These are phyloP conservation scores for Mycena galericulata DNA, from an alignment of 768 basidiomycete genomes.

Conservation along the genomic window DNA sequence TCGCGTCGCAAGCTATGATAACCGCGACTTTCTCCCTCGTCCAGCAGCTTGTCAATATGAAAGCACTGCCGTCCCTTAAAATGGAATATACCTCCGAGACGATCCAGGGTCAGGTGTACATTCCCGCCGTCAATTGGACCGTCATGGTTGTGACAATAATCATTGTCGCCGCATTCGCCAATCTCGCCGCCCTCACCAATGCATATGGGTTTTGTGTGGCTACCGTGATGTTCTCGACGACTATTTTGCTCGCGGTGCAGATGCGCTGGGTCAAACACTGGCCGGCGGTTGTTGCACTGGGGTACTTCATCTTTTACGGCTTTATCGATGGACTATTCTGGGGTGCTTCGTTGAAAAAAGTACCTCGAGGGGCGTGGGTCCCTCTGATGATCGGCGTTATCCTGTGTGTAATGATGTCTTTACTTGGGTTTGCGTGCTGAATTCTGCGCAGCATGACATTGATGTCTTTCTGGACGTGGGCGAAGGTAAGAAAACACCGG, in stretches of 20 bases:
- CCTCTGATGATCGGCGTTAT: slow-evolving; percentile 68
- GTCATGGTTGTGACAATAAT: slow-evolving; percentile 66
- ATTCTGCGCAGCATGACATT: slow-evolving; percentile 47
- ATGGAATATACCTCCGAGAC: slow-evolving; percentile 72
- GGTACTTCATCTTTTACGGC: slow-evolving; percentile 66
- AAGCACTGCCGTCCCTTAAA: slow-evolving; percentile 66
- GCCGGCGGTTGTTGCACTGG: slow-evolving; percentile 55
- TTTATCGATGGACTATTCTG: slow-evolving; percentile 80
- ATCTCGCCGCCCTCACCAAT: slow-evolving; percentile 65
- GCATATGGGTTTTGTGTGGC: slow-evolving; percentile 75
- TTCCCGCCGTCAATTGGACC: slow-evolving; percentile 71
- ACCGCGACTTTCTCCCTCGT: slow-evolving; percentile 72
- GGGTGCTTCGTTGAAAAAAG: slow-evolving; percentile 71
- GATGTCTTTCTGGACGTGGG: slow-evolving; percentile 79
- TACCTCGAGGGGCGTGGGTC: slow-evolving; percentile 77
- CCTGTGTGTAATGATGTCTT: slow-evolving; percentile 48
- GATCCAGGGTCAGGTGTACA: slow-evolving; percentile 74
- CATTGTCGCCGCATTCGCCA: slow-evolving; percentile 68
- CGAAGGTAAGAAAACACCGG: slow-evolving; percentile 50
- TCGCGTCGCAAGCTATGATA: slow-evolving; percentile 78
- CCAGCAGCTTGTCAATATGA: slow-evolving; percentile 75
- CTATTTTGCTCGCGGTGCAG: slow-evolving; percentile 65
- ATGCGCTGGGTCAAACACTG: slow-evolving; percentile 67
- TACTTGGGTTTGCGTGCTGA: background rate
- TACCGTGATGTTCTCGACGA: slow-evolving; percentile 75